phyloP scores from a whole-genome alignment of 2,329 filamentous ascomycete species.

The Pseudogymnoascus sp. region DNA sequence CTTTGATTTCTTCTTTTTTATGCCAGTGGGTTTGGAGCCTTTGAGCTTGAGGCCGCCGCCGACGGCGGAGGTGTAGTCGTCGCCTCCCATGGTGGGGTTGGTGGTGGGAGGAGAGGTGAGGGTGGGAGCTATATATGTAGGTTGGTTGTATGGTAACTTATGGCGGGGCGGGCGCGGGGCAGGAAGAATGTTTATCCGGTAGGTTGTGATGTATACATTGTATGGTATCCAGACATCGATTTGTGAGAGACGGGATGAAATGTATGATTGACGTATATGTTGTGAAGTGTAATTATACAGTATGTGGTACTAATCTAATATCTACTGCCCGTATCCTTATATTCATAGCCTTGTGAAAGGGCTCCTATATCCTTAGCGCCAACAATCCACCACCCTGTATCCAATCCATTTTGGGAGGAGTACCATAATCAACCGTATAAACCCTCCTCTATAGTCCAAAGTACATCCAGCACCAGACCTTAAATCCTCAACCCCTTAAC shows the following conservation, averaged over 20 bases:
- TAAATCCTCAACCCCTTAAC: slow-evolving; percentile 54
- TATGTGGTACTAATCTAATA: slow-evolving; percentile 4
- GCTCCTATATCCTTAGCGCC: slow-evolving; percentile 7
- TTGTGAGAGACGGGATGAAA: background rate
- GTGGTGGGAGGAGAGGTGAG: background rate
- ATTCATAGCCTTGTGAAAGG: slow-evolving; percentile 6
- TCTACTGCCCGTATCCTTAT: background rate
- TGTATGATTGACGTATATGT: background rate
- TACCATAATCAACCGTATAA: background rate
- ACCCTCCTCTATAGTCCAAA: background rate
- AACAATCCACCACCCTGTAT: background rate
- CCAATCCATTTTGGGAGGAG: background rate
- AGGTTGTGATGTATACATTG: background rate
- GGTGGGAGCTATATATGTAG: background rate
- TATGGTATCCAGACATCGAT: background rate
- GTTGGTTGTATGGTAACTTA: background rate
- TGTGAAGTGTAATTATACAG: background rate
- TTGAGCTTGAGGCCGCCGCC: slow-evolving; percentile 78
- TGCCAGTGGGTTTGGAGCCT: slow-evolving; percentile 50
- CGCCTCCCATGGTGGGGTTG: slow-evolving; percentile 50
- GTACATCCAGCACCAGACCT: background rate
- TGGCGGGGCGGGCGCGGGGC: background rate
- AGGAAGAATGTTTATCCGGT: slow-evolving; percentile 4
- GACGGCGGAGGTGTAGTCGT: slow-evolving; percentile 60
- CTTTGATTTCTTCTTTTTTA: slow-evolving; percentile 51